phyloP scores from a whole-genome alignment of 306 rosid species.

The Cucumis melo region DNA sequence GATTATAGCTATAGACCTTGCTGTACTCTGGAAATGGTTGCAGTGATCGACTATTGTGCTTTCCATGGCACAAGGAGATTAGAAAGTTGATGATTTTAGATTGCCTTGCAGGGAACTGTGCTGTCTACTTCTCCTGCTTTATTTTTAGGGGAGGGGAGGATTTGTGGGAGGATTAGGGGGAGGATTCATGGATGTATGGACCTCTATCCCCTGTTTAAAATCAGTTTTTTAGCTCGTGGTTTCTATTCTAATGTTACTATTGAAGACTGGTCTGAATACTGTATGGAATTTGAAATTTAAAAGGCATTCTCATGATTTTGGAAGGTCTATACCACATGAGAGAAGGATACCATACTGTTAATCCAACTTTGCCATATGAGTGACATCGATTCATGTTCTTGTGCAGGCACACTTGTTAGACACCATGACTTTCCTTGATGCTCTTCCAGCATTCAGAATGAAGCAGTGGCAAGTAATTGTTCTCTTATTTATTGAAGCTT shows the following conservation, averaged over 20 bases:
- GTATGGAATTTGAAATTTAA: neutral
- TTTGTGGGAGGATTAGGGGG: neutral
- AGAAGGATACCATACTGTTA: neutral
- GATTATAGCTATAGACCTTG: too few relatives aligned
- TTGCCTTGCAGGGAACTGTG: too few relatives aligned
- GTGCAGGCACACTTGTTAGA: conserved; percentile 56
- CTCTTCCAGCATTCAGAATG: conserved; percentile 71
- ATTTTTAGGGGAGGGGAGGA: neutral
- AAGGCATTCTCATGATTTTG: neutral
- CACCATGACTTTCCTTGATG: conserved; percentile 75
- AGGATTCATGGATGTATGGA: neutral
- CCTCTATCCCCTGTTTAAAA: neutral
- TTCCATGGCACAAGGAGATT: too few relatives aligned
- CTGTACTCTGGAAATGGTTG: too few relatives aligned
- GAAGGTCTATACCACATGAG: neutral
- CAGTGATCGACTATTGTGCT: too few relatives aligned
- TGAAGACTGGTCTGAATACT: neutral
- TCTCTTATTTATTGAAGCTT: conserved; percentile 70
- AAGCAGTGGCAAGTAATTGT: conserved; percentile 82
- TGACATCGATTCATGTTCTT: neutral
- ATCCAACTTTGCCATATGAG: neutral
- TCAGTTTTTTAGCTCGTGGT: neutral
- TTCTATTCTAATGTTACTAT: neutral
- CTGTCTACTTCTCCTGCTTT: too few relatives aligned
- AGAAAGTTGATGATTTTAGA: too few relatives aligned